Percentiles rank a stretch among this genome's conserved stretches.
Evolutionary conservation across 1,284 basidiomycete genomes (phyloP).

Genomic region (Coniferiporia weirii): DNA sequence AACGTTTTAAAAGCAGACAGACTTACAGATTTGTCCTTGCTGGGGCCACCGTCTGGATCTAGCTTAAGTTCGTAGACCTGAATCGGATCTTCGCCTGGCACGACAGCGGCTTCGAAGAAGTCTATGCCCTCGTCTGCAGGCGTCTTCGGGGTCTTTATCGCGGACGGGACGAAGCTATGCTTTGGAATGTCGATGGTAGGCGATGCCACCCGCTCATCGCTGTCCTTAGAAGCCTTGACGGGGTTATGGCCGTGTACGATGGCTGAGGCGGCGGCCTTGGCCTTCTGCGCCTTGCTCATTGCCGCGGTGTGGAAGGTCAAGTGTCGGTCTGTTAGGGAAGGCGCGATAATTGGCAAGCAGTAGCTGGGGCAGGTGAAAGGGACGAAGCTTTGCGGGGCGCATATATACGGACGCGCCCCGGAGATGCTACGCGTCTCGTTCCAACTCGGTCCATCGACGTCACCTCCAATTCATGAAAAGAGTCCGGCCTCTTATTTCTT

Average conservation of each 20-base stretch:
- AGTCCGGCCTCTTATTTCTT: too few relatives aligned
- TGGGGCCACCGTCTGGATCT: slow-evolving; percentile 86
- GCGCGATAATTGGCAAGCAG: background rate
- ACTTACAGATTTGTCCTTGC: slow-evolving; percentile 76
- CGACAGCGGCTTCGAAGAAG: slow-evolving; percentile 67
- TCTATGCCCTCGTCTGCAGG: slow-evolving; percentile 88
- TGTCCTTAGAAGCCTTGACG: background rate
- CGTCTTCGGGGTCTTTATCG: slow-evolving; percentile 64
- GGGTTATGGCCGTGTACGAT: background rate
- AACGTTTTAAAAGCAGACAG: background rate
- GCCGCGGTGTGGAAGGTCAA: background rate
- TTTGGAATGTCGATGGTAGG: slow-evolving; percentile 25
- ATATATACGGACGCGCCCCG: background rate
- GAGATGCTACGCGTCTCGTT: background rate
- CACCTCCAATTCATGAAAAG: too few relatives aligned
- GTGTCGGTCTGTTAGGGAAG: background rate
- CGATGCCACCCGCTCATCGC: slow-evolving; percentile 13
- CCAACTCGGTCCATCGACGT: too few relatives aligned
- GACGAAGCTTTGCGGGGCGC: background rate
- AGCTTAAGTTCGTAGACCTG: slow-evolving; percentile 81
- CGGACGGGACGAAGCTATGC: slow-evolving; percentile 21
- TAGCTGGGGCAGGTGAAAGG: background rate
- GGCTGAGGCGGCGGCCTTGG: slow-evolving; percentile 2
- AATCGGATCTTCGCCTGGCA: slow-evolving; percentile 57
- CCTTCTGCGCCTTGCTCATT: slow-evolving; percentile 1